A percentile compares a stretch with the other conserved stretches of the same genome.
Evolutionary conservation across 2,329 filamentous ascomycete species (phyloP).

Genomic region (Botrytis deweyae): DNA sequence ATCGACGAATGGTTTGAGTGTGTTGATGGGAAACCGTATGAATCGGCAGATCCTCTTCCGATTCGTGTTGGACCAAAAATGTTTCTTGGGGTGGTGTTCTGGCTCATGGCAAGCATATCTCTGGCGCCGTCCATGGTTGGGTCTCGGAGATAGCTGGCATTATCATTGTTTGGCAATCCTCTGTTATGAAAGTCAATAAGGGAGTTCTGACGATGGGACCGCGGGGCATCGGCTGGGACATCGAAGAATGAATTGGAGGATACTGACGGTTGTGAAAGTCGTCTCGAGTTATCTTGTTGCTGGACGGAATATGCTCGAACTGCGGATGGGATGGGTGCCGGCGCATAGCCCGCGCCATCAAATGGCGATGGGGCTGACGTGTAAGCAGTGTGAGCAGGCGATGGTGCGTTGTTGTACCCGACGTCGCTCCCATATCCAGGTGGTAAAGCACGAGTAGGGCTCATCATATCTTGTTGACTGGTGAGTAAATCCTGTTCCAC

Average conservation of each 20-base stretch:
- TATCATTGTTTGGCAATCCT: constrained; percentile 54
- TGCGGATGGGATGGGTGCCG: constrained; percentile 50
- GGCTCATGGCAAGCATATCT: constrained; percentile 93
- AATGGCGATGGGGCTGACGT: constrained; percentile 59
- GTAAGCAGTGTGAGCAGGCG: constrained; percentile 38
- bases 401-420: constrained; percentile 65
- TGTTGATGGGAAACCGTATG: constrained; percentile 85
- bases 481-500: constrained; percentile 64
- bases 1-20: constrained; percentile 89
- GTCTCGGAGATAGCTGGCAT: constrained; percentile 69
- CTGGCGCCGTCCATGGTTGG: constrained; percentile 82
- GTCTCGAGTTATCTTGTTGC: constrained; percentile 57
- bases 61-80: constrained; percentile 69
- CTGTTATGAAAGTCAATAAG: constrained; percentile 64
- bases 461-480: constrained; percentile 72
- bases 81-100: constrained; percentile 89
- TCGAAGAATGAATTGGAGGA: constrained; percentile 51
- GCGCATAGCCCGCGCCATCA: constrained; percentile 73
- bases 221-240: constrained; percentile 31
- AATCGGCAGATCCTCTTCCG: constrained; percentile 73
- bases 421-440: constrained; percentile 67
- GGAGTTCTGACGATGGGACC: constrained; percentile 55
- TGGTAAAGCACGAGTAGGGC: constrained; percentile 56
- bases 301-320: constrained; percentile 55
- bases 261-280: constrained; percentile 84